Base-by-base conservation (phyloP, 345 rosid species). In the Aegle marmelos region DNA sequence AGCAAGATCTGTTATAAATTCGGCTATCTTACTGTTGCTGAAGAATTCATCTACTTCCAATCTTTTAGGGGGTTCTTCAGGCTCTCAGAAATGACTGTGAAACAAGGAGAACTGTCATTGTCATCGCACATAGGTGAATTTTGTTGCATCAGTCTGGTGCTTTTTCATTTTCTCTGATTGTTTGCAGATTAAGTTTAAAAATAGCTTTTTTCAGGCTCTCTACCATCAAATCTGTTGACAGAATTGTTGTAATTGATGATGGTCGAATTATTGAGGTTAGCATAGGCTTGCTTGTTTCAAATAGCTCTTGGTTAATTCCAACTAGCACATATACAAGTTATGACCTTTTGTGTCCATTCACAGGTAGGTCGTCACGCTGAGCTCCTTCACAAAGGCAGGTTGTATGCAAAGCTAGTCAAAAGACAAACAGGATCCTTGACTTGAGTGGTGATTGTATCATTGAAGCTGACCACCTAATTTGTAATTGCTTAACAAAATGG, bases 121-220 rank as follows among this genome's bases (percentile, higher is more conserved):
- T 80, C 58, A 79, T 88, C 76, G 85, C 90, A 30, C 90, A 88
- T 58, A 88, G 90, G 90, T 80, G 5, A 4, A 65, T 31, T 34
- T 41, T 16, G 66, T 54, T 57, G 76, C 68, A 28, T 73, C 66
- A 14, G 56, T 21, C 54, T 6, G 3, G 14, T 21, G 10, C 9
- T 53, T 56, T 45, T 66, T 28, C n/a, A 21, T 78, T 33, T 28
- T 31, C 27, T 10, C 22, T 25, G 64, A 68, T 31, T 68, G 30
- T 53, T 73, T n/a, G 41, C n/a, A 3, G 68, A 13, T 41, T 31
- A 25, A 70, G 41, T 13, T 30, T 14, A 75, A 27, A 30, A 11
- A 16, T 30, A 64, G 31, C 76, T 27, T 25, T 61, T 6, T 33
- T 33, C 82, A 87, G 90, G 83, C 81, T 85, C 45, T 74, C 81